phyloP scores from a whole-genome alignment of 805 yeast genomes.

The Candida gorgasii region DNA sequence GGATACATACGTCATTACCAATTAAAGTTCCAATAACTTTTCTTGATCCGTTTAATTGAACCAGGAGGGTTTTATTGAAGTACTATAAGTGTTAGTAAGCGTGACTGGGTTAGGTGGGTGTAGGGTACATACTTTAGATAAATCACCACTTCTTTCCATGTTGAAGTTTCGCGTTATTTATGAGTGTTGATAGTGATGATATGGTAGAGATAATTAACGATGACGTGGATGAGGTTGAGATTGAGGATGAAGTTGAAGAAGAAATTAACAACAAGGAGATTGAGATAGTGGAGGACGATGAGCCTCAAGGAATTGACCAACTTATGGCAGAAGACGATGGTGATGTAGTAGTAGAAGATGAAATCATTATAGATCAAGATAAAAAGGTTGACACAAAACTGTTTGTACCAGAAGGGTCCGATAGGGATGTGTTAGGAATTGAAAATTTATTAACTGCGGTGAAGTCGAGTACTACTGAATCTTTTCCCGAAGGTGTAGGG shows the following conservation, averaged over 20 bases:
- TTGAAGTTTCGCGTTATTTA: constrained; percentile 6
- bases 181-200: background rate
- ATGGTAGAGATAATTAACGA: background rate
- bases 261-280: no score
- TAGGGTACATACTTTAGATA: constrained; percentile 4
- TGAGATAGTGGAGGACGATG: background rate
- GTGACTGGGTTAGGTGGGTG: background rate
- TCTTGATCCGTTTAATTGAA: constrained; percentile 79
- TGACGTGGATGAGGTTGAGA: background rate
- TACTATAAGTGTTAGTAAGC: constrained; percentile 47
- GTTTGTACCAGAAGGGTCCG: background rate
- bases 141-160: constrained; percentile 6
- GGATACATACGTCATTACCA: constrained; percentile 74
- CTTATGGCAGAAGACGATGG: background rate
- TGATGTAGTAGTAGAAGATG: background rate
- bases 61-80: constrained; percentile 71
- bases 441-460: background rate
- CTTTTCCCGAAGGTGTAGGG: background rate
- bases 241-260: background rate
- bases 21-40: constrained; percentile 76
- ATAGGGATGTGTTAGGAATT: constrained; percentile 1
- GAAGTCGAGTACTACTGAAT: background rate
- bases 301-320: background rate
- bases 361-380: background rate
- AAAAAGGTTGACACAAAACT: background rate